These are phyloP conservation scores for Monascus ruber DNA, from an alignment of 2,329 filamentous ascomycete species.

Conservation along the genomic window DNA sequence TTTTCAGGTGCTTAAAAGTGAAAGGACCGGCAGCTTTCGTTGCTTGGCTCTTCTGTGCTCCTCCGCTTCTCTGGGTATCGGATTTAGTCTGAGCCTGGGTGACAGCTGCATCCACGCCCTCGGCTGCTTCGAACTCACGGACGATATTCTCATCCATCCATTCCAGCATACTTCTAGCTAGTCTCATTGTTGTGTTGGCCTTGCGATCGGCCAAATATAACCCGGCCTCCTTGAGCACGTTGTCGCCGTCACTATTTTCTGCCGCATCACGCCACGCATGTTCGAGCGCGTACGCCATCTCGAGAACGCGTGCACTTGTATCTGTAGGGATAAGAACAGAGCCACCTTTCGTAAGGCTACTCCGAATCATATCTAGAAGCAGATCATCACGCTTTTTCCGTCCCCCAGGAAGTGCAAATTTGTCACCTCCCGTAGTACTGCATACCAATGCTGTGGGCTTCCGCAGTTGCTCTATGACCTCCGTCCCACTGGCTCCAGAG, in stretches of 20 bases:
- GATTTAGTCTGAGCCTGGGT: constrained; percentile 21
- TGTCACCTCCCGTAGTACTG: constrained; percentile 69
- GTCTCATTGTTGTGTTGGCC: constrained; percentile 76
- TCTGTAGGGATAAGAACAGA: constrained; percentile 90
- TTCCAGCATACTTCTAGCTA: constrained; percentile 90
- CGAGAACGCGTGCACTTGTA: constrained; percentile 85
- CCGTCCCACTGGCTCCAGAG: constrained; percentile 64
- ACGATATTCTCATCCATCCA: constrained; percentile 98
- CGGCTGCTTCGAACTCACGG: constrained; percentile 68
- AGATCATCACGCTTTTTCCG: constrained; percentile 75
- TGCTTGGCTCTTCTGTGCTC: constrained; percentile 26
- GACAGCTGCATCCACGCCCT: constrained; percentile 27
- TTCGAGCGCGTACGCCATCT: constrained; percentile 84
- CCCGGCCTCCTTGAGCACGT: constrained; percentile 39
- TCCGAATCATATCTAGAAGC: constrained; percentile 68
- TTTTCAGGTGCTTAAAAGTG: constrained; percentile 73
- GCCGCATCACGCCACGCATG: constrained; percentile 72
- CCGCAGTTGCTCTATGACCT: constrained; percentile 85
- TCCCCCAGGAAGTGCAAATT: constrained; percentile 57
- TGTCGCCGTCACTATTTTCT: constrained; percentile 40
- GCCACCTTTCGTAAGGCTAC: constrained; percentile 68
- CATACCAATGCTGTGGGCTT: constrained; percentile 92
- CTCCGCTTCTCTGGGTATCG: constrained; percentile 29
- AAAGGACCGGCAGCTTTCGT: constrained; percentile 57
- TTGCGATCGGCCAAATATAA: constrained; percentile 80